These are phyloP conservation scores for Apiotrichum domesticum DNA, from an alignment of 1,284 basidiomycete species.

Conservation along the genomic window DNA sequence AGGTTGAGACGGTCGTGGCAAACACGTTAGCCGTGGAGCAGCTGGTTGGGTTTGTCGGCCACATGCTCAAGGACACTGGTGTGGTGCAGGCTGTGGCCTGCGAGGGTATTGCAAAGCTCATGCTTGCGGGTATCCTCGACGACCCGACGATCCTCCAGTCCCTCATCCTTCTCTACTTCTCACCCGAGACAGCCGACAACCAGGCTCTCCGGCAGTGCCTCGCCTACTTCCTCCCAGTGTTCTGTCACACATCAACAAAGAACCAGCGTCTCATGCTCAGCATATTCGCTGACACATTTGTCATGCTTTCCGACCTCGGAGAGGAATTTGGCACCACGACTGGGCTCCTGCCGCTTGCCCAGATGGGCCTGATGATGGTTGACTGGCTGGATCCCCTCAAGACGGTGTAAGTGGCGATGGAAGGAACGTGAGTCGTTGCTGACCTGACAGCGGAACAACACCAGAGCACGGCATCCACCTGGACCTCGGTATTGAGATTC, in stretches of 20 bases:
- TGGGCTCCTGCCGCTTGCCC: conserved; percentile 70
- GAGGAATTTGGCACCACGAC: conserved; percentile 68
- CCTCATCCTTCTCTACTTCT: conserved; percentile 77
- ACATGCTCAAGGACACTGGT: conserved; percentile 65
- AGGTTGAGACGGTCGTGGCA: conserved; percentile 52
- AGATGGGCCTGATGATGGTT: conserved; percentile 75
- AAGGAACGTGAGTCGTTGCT: neutral
- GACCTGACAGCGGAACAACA: conserved; percentile 1
- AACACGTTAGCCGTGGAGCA: conserved; percentile 50
- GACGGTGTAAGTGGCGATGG: conserved; percentile 54
- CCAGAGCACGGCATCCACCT: conserved; percentile 61
- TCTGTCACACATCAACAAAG: conserved; percentile 72
- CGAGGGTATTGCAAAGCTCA: conserved; percentile 81
- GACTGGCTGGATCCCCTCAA: conserved; percentile 93
- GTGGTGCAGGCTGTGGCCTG: conserved; percentile 72
- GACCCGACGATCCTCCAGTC: conserved; percentile 72
- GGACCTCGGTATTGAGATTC: conserved; percentile 68
- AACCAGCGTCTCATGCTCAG: conserved; percentile 77
- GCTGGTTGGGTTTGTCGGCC: conserved; percentile 68
- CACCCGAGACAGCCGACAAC: conserved; percentile 77
- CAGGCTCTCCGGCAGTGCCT: conserved; percentile 85
- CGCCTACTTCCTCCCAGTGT: conserved; percentile 93
- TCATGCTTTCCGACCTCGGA: conserved; percentile 57
- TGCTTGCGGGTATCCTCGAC: conserved; percentile 74
- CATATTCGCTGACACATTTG: conserved; percentile 69